These are phyloP conservation scores for Yamadazyma laniorum DNA, from an alignment of 805 yeast species.

Conservation along the genomic window DNA sequence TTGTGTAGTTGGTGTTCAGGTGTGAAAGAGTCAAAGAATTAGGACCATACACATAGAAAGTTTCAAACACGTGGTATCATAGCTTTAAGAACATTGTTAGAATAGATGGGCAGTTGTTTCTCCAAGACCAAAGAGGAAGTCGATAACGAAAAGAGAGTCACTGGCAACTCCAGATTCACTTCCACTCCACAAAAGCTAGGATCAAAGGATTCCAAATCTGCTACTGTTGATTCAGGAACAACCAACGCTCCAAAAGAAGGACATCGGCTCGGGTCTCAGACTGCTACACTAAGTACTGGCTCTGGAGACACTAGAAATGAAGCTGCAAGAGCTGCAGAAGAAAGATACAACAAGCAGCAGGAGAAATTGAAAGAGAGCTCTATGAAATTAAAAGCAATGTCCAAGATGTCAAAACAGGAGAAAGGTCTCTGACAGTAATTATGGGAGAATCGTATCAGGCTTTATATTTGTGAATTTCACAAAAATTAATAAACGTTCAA, in stretches of 20 bases:
- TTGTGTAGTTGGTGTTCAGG: too few relatives aligned
- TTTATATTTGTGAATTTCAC: too few relatives aligned
- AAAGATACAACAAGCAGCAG: slow-evolving; percentile 28
- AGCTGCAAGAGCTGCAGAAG: slow-evolving; percentile 42
- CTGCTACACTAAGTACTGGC: background rate
- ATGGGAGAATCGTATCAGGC: too few relatives aligned
- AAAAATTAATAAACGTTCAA: too few relatives aligned
- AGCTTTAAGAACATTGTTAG: too few relatives aligned
- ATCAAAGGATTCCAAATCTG: slow-evolving; percentile 1
- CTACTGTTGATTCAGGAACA: too few relatives aligned
- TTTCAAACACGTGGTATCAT: too few relatives aligned
- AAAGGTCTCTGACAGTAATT: slow-evolving; percentile 32
- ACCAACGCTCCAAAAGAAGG: too few relatives aligned
- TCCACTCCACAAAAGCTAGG: slow-evolving; percentile 8
- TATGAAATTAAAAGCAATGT: slow-evolving; percentile 30
- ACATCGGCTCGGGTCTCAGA: slow-evolving; percentile 17
- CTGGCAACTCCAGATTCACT: slow-evolving; percentile 2
- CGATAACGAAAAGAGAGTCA: background rate
- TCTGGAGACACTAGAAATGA: slow-evolving; percentile 24
- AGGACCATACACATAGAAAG: too few relatives aligned
- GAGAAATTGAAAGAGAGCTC: slow-evolving; percentile 26
- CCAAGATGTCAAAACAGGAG: slow-evolving; percentile 28
- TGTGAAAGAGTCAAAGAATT: too few relatives aligned
- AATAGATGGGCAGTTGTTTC: slow-evolving; percentile 28
- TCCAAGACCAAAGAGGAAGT: slow-evolving; percentile 15